Evolutionary conservation across 352 stramenopile genomes (phyloP).

Genomic region (Pythium phragmitis): DNA sequence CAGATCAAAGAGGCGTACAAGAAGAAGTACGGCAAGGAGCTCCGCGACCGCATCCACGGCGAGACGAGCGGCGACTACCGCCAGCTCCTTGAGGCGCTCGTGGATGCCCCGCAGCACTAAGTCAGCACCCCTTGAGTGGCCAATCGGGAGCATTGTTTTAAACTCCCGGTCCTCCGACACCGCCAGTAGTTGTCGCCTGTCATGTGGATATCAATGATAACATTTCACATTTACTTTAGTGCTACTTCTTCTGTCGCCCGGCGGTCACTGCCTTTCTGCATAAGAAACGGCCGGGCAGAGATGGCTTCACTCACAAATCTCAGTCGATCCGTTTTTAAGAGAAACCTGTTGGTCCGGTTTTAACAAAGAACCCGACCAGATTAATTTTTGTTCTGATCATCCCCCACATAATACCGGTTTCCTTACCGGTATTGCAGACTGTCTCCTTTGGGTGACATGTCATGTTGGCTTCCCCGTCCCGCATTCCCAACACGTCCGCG

Average conservation of each 20-base stretch:
- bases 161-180: neutral
- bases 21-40: conserved; percentile 72
- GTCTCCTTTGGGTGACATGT: neutral
- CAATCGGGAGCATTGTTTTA: neutral
- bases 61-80: conserved; percentile 79
- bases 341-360: conserved; percentile 13
- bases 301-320: conserved; percentile 1
- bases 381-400: neutral
- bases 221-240: neutral
- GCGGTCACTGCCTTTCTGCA: no score
- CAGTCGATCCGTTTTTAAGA: conserved; percentile 11
- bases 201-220: conserved; percentile 4
- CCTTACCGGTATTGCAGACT: neutral
- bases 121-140: no score
- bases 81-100: conserved; percentile 59
- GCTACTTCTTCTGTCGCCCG: no score
- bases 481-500: neutral
- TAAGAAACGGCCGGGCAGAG: neutral
- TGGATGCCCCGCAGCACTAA: conserved; percentile 41
- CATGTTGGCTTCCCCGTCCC: neutral
- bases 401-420: neutral
- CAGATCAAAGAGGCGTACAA: conserved; percentile 80
- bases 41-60: conserved; percentile 79
- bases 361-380: conserved; percentile 4
- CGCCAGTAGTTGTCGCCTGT: neutral